Evolutionary conservation across 805 yeast genomes (phyloP).

Genomic region (Yueomyces sp.): DNA sequence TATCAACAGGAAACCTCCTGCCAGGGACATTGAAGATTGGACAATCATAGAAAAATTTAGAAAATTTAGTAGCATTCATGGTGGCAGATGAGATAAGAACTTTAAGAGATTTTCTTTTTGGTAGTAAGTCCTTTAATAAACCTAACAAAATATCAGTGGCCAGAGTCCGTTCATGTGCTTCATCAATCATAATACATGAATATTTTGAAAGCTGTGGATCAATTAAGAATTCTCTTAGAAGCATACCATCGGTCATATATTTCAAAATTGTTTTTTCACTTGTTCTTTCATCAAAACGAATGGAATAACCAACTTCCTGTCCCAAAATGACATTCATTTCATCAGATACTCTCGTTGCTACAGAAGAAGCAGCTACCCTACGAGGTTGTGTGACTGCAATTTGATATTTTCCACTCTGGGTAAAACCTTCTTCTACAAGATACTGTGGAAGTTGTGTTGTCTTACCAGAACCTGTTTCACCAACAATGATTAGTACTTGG

Average conservation of each 20-base stretch:
- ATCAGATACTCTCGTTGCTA: slow-evolving; percentile 82
- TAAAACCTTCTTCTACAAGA: slow-evolving; percentile 69
- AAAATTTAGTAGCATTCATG: slow-evolving; percentile 77
- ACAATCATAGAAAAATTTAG: slow-evolving; percentile 66
- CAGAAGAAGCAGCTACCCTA: slow-evolving; percentile 87
- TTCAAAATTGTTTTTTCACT: slow-evolving; percentile 56
- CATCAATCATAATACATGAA: slow-evolving; percentile 85
- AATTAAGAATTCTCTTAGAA: slow-evolving; percentile 65
- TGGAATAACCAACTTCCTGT: slow-evolving; percentile 73
- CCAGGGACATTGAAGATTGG: slow-evolving; percentile 90
- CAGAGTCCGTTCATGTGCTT: slow-evolving; percentile 91
- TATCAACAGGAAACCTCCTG: slow-evolving; percentile 81
- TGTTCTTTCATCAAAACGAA: slow-evolving; percentile 76
- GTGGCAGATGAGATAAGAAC: slow-evolving; percentile 88
- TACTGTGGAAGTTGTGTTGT: slow-evolving; percentile 91
- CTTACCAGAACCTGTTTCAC: slow-evolving; percentile 90
- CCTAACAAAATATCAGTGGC: slow-evolving; percentile 83
- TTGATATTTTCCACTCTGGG: slow-evolving; percentile 38
- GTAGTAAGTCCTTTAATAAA: slow-evolving; percentile 56
- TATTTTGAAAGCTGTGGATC: slow-evolving; percentile 62
- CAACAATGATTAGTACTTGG: slow-evolving; percentile 65
- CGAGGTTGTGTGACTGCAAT: slow-evolving; percentile 92
- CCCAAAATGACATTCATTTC: slow-evolving; percentile 81
- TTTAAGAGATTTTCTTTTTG: slow-evolving; percentile 52
- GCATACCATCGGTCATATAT: slow-evolving; percentile 94